Conservation (phyloP, 441 rosid species). For the Raphanus hybrid region DNA sequence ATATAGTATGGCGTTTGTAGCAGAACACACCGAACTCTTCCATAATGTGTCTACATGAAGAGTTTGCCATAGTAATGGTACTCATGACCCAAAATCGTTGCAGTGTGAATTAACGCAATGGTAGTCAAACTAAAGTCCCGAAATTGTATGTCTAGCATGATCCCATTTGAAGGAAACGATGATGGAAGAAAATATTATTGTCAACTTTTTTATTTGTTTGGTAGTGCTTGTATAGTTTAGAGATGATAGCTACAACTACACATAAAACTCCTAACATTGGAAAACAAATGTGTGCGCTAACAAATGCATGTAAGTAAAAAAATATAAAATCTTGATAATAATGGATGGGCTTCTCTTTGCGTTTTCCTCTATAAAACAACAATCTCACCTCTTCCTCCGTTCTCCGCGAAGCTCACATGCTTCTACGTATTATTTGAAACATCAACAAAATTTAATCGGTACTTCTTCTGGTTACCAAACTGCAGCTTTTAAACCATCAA, state of each 20-base stretch:
- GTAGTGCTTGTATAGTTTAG: background rate
- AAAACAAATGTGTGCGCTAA: background rate
- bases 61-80: too few species aligned
- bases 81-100: too few species aligned
- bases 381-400: slow-evolving; percentile 3
- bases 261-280: background rate
- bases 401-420: slow-evolving; percentile 16
- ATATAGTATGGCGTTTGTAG: too few species aligned
- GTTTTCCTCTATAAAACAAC: background rate
- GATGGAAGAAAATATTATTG: background rate
- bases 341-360: background rate
- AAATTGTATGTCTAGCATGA: too few species aligned
- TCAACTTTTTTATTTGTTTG: background rate
- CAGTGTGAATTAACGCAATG: too few species aligned
- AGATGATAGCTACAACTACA: too few species aligned
- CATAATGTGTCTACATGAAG: too few species aligned
- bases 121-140: too few species aligned
- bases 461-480: background rate
- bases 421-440: slow-evolving; percentile 18
- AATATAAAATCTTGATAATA: background rate
- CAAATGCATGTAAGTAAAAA: background rate
- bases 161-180: too few species aligned
- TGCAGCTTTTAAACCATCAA: background rate
- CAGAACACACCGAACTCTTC: too few species aligned
- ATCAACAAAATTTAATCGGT: background rate